These are phyloP conservation scores for Leccinum olivaceopallidum DNA, from an alignment of 768 basidiomycete genomes.

Conservation along the genomic window DNA sequence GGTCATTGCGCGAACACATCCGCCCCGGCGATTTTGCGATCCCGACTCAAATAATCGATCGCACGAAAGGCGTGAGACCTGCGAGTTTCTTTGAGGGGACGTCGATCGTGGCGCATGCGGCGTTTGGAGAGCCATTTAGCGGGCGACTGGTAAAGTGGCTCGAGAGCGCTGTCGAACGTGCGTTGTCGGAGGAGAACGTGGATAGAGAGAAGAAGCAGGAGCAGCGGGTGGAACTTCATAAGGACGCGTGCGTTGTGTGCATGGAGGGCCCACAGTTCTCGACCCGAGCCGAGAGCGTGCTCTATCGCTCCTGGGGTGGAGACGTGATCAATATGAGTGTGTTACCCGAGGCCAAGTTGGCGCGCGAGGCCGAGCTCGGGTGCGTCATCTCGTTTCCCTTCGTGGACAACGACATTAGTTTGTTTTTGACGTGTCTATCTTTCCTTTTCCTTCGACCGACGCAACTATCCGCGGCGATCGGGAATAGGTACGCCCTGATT, in stretches of 20 bases:
- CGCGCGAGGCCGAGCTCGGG: slow-evolving; percentile 93
- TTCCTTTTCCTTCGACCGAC: background rate
- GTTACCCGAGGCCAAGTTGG: slow-evolving; percentile 95
- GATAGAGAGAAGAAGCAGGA: slow-evolving; percentile 43
- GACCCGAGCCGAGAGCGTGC: slow-evolving; percentile 92
- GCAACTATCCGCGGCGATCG: background rate
- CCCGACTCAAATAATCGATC: slow-evolving; percentile 92
- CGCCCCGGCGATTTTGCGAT: slow-evolving; percentile 86
- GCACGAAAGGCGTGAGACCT: slow-evolving; percentile 92
- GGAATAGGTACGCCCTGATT: slow-evolving; percentile 83
- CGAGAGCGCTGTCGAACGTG: slow-evolving; percentile 60
- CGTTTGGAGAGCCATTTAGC: slow-evolving; percentile 93
- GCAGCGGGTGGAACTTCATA: slow-evolving; percentile 64
- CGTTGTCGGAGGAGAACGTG: slow-evolving; percentile 39
- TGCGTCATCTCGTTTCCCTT: slow-evolving; percentile 28
- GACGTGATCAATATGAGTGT: slow-evolving; percentile 98
- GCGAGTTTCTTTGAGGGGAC: slow-evolving; percentile 85
- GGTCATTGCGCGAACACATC: slow-evolving; percentile 92
- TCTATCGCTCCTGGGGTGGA: slow-evolving; percentile 92
- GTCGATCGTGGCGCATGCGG: slow-evolving; percentile 84
- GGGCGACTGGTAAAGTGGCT: slow-evolving; percentile 63
- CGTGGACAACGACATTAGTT: too few species aligned
- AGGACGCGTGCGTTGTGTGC: slow-evolving; percentile 84
- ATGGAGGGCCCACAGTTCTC: slow-evolving; percentile 99
- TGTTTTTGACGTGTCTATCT: too few species aligned